A percentile compares a stretch with the other conserved stretches of the same genome.
Evolutionary conservation across 176 grass and related monocot species (phyloP).

Genomic region (Rhynchospora breviuscula): DNA sequence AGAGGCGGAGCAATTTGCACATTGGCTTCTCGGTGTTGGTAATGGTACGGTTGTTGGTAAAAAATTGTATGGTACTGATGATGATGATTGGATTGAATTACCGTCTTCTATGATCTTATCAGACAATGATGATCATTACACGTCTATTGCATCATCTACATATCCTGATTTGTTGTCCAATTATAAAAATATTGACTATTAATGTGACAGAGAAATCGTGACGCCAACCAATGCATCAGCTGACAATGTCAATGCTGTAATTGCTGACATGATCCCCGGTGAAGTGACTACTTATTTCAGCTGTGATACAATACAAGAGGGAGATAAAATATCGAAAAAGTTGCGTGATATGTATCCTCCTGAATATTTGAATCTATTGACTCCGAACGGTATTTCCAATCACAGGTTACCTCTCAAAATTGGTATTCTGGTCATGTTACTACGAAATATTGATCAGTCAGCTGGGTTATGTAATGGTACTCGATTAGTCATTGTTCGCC

Average conservation of each 20-base stretch:
- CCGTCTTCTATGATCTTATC: background rate
- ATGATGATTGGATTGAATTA: background rate
- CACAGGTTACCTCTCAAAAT: background rate
- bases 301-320: background rate
- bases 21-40: background rate
- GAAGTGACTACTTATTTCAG: background rate
- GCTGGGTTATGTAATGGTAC: background rate
- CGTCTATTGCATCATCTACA: background rate
- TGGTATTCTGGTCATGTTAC: background rate
- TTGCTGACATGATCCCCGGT: background rate
- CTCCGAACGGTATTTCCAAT: background rate
- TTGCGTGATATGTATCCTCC: too few species aligned
- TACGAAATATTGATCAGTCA: background rate
- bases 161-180: background rate
- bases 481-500: background rate
- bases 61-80: background rate
- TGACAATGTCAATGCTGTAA: background rate
- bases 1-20: background rate
- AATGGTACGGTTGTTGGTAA: background rate
- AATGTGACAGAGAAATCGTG: background rate
- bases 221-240: background rate
- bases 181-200: background rate
- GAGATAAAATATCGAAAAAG: background rate
- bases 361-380: background rate
- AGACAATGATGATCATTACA: background rate